Evolutionary conservation across 208 protist genomes (phyloP), one percentile per base, ranked within the genome.

Genomic region (Acanthamoeba culbertsoni): DNA sequence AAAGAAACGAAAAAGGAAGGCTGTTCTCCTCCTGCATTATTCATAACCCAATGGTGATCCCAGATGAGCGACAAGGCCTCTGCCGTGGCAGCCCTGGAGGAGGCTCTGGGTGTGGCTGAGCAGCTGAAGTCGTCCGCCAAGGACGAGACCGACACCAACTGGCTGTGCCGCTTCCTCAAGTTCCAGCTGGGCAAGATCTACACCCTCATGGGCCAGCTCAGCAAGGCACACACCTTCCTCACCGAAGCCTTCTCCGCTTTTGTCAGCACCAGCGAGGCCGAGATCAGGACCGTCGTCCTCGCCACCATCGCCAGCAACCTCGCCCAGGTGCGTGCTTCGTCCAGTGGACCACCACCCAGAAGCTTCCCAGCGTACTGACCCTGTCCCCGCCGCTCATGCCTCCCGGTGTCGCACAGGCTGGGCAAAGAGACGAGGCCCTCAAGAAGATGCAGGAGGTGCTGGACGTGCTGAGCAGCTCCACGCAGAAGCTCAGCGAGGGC

Each of bases 131-230:
- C 33, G 8, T 10, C 37, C 68, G 68, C 16, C 37, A 40, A 79
- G 42, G 18, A 5, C 40, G 37, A 48, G 42, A 2, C 8, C 68
- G 68, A 40, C 68, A 79, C 14, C 59, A 33, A 40, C 68, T 79
- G 68, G 68, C 68, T 79, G 20, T 79, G 68, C 68, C 68, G 68
- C 23, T 79, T 79, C 68, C 68, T 79, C 68, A 79, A 79, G 68
- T 79, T 79, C 68, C 68, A 79, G 68, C 68, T 79, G 68, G 68
- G 68, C 68, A 79, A 79, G 68, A 79, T 79, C 37, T 79, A 79
- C 68, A 79, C 68, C 37, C 68, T 79, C 40, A 79, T 79, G 68
- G 68, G 68, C 37, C 68, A 48, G 37, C 68, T 79, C 37, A 79
- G 37, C 68, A 43, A 48, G 37, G 68, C 37, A 18, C 23, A 79